Conservation (phyloP, 208 protist species). For the Wallacemonas sp. region DNA sequence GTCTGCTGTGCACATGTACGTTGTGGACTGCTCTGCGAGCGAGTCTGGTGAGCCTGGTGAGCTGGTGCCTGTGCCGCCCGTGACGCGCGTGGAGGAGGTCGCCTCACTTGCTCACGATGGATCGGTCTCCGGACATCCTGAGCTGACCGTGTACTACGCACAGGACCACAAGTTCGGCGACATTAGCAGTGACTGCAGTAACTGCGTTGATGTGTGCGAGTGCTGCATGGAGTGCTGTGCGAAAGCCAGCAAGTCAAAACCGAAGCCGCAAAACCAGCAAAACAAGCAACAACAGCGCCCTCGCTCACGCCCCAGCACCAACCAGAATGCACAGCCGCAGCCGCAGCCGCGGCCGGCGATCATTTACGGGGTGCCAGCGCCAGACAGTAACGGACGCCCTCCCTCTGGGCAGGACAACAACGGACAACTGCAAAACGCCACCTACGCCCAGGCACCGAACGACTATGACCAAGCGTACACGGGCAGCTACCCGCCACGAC, state of each 20-base stretch:
- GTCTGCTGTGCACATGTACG: constrained; percentile 18
- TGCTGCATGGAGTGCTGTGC: constrained; percentile 13
- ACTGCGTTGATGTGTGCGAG: constrained; percentile 6
- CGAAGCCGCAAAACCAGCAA: constrained; percentile 9
- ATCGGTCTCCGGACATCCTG: not conserved
- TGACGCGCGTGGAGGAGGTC: constrained; percentile 8
- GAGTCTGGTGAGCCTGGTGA: constrained; percentile 1
- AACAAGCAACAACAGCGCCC: too few species aligned
- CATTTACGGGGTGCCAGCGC: too few species aligned
- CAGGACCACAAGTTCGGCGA: constrained; percentile 5
- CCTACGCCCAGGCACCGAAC: not conserved
- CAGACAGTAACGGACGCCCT: too few species aligned
- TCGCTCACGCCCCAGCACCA: not conserved
- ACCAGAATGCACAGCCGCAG: too few species aligned
- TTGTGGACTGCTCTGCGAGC: constrained; percentile 5
- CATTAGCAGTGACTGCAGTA: not conserved
- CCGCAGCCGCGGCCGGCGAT: too few species aligned
- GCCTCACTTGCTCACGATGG: not conserved
- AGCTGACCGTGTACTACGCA: constrained; percentile 5
- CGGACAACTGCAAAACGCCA: not conserved
- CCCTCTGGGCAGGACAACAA: not conserved
- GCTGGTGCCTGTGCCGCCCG: constrained; percentile 1
- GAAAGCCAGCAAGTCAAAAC: too few species aligned
- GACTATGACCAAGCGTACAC: not conserved
- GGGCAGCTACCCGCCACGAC: too few species aligned